Evolutionary conservation across 495 filamentous ascomycete species (phyloP), one percentile per base, ranked within the genome.

Genomic region (Neurospora sp.): DNA sequence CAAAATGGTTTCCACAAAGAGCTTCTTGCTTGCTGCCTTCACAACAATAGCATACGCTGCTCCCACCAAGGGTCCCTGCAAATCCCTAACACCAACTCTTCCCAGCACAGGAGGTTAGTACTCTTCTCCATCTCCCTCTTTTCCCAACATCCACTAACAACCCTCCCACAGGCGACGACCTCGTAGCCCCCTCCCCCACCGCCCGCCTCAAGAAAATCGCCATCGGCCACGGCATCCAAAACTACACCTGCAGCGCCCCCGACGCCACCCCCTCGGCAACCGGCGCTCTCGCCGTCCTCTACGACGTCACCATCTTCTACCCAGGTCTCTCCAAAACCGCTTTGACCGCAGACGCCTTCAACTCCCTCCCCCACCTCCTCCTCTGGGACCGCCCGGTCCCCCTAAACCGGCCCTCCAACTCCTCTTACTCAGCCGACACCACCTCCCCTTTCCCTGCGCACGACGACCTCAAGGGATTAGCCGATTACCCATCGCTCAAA

Each of bases 211-310:
- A 88, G 80, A 86, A 88, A 78, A 85, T 93, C 75, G 88, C 86
- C 71, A 73, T 93, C 71, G 92, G 91, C 75, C 89, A 89, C 40
- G 92, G 92, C 71, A 89, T 90, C 74, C 92, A 94, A 77, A 94
- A 94, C 84, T 94, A 94, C 84, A 91, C 88, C 37, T 94, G 92
- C 79, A 20, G 75, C 71, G 39, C 46, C 8, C 27, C 70, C 18
- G 69, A 74, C 2, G 72, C 77, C 20, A 59, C 75, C 16, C 81
- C 87, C 5, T 73, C 75, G 2, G 79, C 87, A 37, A 78, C 81
- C 44, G 92, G 92, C 35, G 92, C 92, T 37, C 82, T 89, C 20
- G 92, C 92, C 14, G 89, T 88, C 4, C 87, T 93, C 42, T 91
- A 90, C 81, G 89, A 92, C 71, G 84, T 84, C 35, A 86, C 85